Evolutionary conservation across 148 eudicot species (phyloP), one percentile per base, ranked within the genome.

Genomic region (Vaccinium vitisidaea): DNA sequence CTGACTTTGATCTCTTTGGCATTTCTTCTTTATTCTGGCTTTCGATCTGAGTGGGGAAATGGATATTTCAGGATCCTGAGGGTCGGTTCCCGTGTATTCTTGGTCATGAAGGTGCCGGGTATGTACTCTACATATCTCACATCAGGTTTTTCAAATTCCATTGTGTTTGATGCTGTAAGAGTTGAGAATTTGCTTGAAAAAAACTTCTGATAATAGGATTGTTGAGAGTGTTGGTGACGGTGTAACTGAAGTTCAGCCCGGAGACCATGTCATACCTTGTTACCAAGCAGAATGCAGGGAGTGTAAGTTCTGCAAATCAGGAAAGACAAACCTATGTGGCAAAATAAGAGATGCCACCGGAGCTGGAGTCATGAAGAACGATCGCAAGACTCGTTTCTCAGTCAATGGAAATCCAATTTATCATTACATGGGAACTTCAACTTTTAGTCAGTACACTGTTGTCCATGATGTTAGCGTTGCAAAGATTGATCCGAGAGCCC

Each of bases 81-180:
- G 98, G 98, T 87, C 94, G 94, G 43, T 97, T 95, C 85, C 98
- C 96, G 21, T 94, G 98, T 85, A 93, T 97, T 87, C 98, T 97
- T 87, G 99, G 99, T 86, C 99, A 97, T 65, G 99, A 97, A 89
- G 99, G 98, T 90, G 99, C 98, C 13, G 98, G 99, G 98, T 95
- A 92, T 65, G 90, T 83, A 48, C 61, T 75, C 27, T 46, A 14
- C 65, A 43, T 70, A 63, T 27, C 21, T 12, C 9, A 18, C 11
- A 15, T 23, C 1, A 39, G 2, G n/a, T 85, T 6, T 49, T 52
- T 52, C 2, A 74, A 16, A 55, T 74, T 84, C 36, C 19, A 39
- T 27, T 84, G 39, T 82, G 27, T 48, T 59, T 15, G 30, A 25
- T 82, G 76, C 10, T 50, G 71, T 27, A 61, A 30, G 56, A 30